Evolutionary conservation across 2,329 filamentous ascomycete genomes (phyloP), one percentile per base, ranked within the genome.

Genomic region (Atkinsonella hypoxylon): DNA sequence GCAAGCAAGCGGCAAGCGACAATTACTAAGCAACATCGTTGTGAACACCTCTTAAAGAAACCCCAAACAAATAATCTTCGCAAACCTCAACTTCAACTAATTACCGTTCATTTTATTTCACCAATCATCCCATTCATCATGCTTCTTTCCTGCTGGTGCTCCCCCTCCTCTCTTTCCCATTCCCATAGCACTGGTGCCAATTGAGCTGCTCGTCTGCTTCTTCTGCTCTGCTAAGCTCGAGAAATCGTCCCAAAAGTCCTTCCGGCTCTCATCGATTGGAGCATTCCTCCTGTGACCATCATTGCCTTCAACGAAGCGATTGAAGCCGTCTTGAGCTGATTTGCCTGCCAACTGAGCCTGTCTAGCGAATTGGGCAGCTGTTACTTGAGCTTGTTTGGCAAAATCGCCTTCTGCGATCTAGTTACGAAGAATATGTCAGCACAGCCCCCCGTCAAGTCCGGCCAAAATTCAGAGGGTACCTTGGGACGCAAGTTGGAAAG

Each of bases 231-330:
- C 84, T 26, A 84, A 67, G 30, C 78, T 80, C 0, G 89, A 84
- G 67, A 97, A 95, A 58, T 85, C 85, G 64, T 95, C 90, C 90
- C 90, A 96, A 68, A 95, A 95, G 58, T 87, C 85, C 64, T 85
- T 85, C 67, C 83, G 86, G 78, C 66, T 85, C 76, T 73, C 75
- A 61, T 82, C 75, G 48, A 81, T 60, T 51, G 66, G 71, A 49
- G 62, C 69, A 51, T 67, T 62, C 51, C 69, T 62, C 53, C 57
- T 54, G 49, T 61, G 59, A 42, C 70, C 62, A 20, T 74, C 70
- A 15, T 78, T 77, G 3, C 86, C 88, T 64, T 97, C 93, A 48
- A 97, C 89, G 61, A 97, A 96, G 48, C 84, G 82, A 63, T 77
- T 88, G 70, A 97, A 85, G 40, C 82, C 79, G 8, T 93, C 86